phyloP scores from a whole-genome alignment of 2,329 filamentous ascomycete genomes.

The Nemania sp. region DNA sequence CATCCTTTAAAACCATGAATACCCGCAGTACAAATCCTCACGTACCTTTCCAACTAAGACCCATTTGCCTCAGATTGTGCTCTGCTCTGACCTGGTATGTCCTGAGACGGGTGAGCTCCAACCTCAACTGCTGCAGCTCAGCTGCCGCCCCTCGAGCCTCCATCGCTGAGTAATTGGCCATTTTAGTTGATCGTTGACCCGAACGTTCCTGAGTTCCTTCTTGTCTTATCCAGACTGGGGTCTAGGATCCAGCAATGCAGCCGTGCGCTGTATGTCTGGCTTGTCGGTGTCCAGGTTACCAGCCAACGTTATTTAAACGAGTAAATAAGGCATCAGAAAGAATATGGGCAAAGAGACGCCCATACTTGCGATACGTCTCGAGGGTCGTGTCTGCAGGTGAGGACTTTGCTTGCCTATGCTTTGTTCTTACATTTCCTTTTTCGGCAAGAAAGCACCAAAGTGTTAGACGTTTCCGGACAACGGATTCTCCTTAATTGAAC shows the following conservation, averaged over 20 bases:
- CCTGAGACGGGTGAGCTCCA: conserved; percentile 13
- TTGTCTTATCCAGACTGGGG: not conserved
- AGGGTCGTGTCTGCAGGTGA: conserved; percentile 12
- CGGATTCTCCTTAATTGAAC: conserved; percentile 2
- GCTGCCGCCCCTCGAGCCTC: not conserved
- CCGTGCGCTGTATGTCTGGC: not conserved
- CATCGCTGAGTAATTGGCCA: conserved; percentile 6
- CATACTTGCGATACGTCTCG: not conserved
- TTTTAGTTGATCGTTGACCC: conserved; percentile 4
- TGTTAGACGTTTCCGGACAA: conserved; percentile 20
- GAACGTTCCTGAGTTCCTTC: not conserved
- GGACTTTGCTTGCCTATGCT: conserved; percentile 6
- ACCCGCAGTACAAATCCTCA: no score
- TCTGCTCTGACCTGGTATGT: conserved; percentile 12
- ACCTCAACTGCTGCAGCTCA: not conserved
- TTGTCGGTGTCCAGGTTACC: no score
- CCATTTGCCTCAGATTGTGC: conserved; percentile 12
- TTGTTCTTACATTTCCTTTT: conserved; percentile 22
- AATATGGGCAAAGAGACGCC: not conserved
- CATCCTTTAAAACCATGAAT: not conserved
- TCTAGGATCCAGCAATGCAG: not conserved
- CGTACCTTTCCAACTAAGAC: conserved; percentile 18
- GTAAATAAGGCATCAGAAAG: conserved; percentile 12
- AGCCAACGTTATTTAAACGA: conserved; percentile 2
- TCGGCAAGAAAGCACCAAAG: not conserved